Evolutionary conservation across 192 early-diverging fungal genomes (phyloP).

Genomic region (Coemansia sp.): DNA sequence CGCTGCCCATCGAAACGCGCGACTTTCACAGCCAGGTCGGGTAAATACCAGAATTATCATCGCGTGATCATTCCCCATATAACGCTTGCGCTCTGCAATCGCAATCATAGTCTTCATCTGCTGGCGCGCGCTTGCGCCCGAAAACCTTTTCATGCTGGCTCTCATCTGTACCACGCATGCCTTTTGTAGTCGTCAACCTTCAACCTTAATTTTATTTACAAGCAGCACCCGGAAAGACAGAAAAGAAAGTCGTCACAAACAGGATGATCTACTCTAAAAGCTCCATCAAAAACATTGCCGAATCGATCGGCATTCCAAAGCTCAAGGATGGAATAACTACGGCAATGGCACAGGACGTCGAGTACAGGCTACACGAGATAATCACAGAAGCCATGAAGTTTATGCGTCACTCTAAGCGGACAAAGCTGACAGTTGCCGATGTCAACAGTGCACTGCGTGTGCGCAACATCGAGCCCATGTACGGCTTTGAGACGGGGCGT

Average conservation of each 20-base stretch:
- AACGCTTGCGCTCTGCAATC: not conserved
- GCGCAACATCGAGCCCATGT: conserved; percentile 93
- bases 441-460: conserved; percentile 89
- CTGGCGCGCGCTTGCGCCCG: not conserved
- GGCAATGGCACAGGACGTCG: conserved; percentile 86
- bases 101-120: not conserved
- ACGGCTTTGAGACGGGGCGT: conserved; percentile 78
- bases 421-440: conserved; percentile 78
- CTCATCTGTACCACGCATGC: no score
- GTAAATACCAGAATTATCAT: not conserved
- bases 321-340: conserved; percentile 86
- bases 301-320: conserved; percentile 76
- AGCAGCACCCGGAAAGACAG: no score
- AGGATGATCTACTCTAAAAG: conserved; percentile 43
- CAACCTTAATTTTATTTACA: conserved; percentile 2
- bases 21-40: conserved; percentile 21
- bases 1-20: conserved; percentile 65
- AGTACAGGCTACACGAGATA: conserved; percentile 93
- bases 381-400: conserved; percentile 94
- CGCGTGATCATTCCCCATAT: not conserved
- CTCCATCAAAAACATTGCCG: conserved; percentile 71
- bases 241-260: not conserved
- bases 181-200: no score
- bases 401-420: conserved; percentile 91
- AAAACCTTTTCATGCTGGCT: no score